These are phyloP conservation scores for Amylocarpus encephaloides DNA, from an alignment of 2,329 filamentous ascomycete genomes.

Conservation along the genomic window DNA sequence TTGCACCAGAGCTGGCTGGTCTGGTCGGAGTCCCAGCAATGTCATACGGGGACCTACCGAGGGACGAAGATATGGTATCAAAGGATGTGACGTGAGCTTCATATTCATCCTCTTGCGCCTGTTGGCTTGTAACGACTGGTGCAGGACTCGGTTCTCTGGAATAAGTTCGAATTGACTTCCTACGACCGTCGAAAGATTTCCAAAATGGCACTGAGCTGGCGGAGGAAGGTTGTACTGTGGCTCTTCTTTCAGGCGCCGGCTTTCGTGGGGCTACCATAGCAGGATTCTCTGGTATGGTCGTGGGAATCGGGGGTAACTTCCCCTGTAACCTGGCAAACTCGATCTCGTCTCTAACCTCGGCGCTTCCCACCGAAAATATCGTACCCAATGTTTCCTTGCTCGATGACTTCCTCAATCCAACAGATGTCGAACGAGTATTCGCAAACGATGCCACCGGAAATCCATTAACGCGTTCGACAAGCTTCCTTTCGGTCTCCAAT, in stretches of 20 bases:
- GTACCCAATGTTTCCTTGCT: slow-evolving; percentile 28
- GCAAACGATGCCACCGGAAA: slow-evolving; percentile 21
- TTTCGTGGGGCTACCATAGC: not conserved
- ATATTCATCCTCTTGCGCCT: slow-evolving; percentile 16
- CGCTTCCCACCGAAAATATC: slow-evolving; percentile 26
- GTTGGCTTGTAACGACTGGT: not conserved
- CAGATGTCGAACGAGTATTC: slow-evolving; percentile 15
- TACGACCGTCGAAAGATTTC: slow-evolving; percentile 3
- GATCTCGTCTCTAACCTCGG: slow-evolving; percentile 23
- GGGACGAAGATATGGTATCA: slow-evolving; percentile 16
- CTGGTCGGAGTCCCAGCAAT: slow-evolving; percentile 4
- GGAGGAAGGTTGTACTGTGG: slow-evolving; percentile 11
- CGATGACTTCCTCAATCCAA: slow-evolving; percentile 9
- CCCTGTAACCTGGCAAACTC: slow-evolving; percentile 20
- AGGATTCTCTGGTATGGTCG: slow-evolving; percentile 14
- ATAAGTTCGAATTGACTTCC: slow-evolving; percentile 3
- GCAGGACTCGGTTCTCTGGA: slow-evolving; percentile 4
- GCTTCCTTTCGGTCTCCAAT: slow-evolving; percentile 13
- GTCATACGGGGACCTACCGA: slow-evolving; percentile 25
- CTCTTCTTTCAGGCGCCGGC: slow-evolving; percentile 7
- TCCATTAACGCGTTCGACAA: slow-evolving; percentile 17
- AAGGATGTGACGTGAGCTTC: slow-evolving; percentile 23
- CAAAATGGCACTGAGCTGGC: slow-evolving; percentile 1
- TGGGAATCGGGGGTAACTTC: slow-evolving; percentile 21
- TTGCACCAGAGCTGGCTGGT: slow-evolving; percentile 1